These are phyloP conservation scores for Nannizziopsis barbatae DNA, from an alignment of 2,329 filamentous ascomycete species.

Conservation along the genomic window DNA sequence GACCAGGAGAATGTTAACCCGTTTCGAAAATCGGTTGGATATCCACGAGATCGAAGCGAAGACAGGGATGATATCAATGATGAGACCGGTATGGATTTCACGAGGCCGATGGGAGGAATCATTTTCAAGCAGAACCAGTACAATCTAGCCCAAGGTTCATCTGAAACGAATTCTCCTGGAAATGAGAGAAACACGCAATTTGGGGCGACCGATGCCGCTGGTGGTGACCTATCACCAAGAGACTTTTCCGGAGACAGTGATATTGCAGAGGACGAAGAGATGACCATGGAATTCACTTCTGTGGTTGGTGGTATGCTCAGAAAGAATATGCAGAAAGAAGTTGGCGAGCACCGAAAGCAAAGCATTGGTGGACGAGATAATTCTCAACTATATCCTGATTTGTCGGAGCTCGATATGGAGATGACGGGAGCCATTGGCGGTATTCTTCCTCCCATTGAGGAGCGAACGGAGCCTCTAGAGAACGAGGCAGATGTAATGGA, in stretches of 20 bases:
- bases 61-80: slow-evolving; percentile 39
- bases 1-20: slow-evolving; percentile 39
- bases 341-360: slow-evolving; percentile 7
- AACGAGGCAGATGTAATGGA: slow-evolving; percentile 53
- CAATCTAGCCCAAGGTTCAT: slow-evolving; percentile 35
- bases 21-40: slow-evolving; percentile 17
- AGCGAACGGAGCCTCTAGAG: slow-evolving; percentile 30
- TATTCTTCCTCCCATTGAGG: slow-evolving; percentile 32
- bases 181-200: slow-evolving; percentile 40
- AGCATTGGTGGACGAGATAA: neutral
- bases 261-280: slow-evolving; percentile 33
- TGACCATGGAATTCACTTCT: slow-evolving; percentile 41
- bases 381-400: slow-evolving; percentile 14
- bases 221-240: slow-evolving; percentile 17
- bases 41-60: slow-evolving; percentile 1
- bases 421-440: slow-evolving; percentile 42
- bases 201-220: slow-evolving; percentile 35
- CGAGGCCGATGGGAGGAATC: slow-evolving; percentile 69
- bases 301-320: slow-evolving; percentile 35
- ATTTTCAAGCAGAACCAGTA: slow-evolving; percentile 38
- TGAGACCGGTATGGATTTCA: slow-evolving; percentile 92
- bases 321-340: slow-evolving; percentile 11
- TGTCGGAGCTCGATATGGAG: slow-evolving; percentile 45
- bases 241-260: slow-evolving; percentile 23
- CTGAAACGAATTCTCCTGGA: slow-evolving; percentile 36